Conservation (phyloP, 1,284 basidiomycete species). For the Mycena citricolor region DNA sequence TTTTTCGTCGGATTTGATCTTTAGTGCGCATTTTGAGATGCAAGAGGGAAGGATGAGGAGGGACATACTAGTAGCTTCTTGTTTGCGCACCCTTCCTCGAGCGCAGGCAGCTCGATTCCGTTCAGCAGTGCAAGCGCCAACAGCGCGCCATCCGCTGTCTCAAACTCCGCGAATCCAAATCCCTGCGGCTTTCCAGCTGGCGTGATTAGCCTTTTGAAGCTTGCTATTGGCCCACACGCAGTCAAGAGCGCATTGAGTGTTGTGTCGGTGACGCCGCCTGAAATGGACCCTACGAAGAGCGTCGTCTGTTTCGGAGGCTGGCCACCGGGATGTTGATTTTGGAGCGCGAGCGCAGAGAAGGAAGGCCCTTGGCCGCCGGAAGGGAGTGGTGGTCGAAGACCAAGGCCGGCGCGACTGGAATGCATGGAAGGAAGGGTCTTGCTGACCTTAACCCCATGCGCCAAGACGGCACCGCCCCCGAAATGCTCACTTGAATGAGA, state of each 20-base stretch:
- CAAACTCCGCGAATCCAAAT: conserved; percentile 93
- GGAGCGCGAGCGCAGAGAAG: conserved; percentile 82
- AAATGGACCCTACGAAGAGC: conserved; percentile 93
- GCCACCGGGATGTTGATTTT: conserved; percentile 73
- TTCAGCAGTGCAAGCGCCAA: conserved; percentile 82
- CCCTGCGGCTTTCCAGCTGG: conserved; percentile 91
- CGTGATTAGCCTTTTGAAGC: conserved; percentile 87
- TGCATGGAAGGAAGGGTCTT: too few relatives aligned
- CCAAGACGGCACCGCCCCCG: too few relatives aligned
- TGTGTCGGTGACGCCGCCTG: conserved; percentile 83
- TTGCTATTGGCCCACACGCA: conserved; percentile 85
- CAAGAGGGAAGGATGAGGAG: conserved; percentile 25
- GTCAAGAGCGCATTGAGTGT: conserved; percentile 78
- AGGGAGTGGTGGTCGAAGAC: conserved; percentile 78
- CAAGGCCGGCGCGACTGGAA: conserved; percentile 78
- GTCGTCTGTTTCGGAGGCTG: conserved; percentile 61
- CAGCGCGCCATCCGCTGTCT: conserved; percentile 85
- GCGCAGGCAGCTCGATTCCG: conserved; percentile 80
- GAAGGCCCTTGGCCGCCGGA: conserved; percentile 85
- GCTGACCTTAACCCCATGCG: too few relatives aligned
- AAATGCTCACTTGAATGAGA: too few relatives aligned
- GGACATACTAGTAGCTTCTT: conserved; percentile 83
- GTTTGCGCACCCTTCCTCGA: conserved; percentile 80
- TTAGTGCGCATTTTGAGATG: conserved; percentile 35
- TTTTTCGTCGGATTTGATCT: conserved; percentile 94